Evolutionary conservation across 2,329 filamentous ascomycete species (phyloP).

Genomic region (Dothideomycetidae sp.): DNA sequence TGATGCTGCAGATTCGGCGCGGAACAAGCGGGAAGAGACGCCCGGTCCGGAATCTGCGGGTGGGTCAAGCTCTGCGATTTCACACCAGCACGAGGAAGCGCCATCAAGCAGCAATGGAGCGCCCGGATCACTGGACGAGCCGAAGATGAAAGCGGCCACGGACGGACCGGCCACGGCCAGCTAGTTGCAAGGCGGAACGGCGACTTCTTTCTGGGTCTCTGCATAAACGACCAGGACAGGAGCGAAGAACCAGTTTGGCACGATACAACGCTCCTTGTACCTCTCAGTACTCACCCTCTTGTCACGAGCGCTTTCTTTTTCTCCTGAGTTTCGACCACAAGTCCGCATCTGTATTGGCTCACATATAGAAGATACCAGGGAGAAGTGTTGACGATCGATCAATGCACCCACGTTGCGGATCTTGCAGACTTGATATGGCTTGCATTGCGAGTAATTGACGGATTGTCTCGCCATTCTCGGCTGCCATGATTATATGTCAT

Average conservation of each 20-base stretch:
- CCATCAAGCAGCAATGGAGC: conserved; percentile 12
- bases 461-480: too few relatives aligned
- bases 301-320: conserved; percentile 1
- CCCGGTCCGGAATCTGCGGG: conserved; percentile 28
- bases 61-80: conserved; percentile 10
- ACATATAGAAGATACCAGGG: conserved; percentile 10
- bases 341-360: conserved; percentile 3
- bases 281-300: not conserved
- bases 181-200: too few relatives aligned
- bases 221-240: not conserved
- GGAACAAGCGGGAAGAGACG: conserved; percentile 37
- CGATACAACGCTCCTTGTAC: not conserved
- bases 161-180: conserved; percentile 4
- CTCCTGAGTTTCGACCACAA: conserved; percentile 8
- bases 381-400: conserved; percentile 5
- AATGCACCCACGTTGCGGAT: conserved; percentile 5
- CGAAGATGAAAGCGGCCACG: conserved; percentile 16
- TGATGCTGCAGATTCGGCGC: conserved; percentile 15
- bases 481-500: conserved; percentile 41
- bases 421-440: too few relatives aligned
- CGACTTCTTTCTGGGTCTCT: not conserved
- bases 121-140: conserved; percentile 16
- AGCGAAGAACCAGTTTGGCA: not conserved
- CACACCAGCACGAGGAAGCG: conserved; percentile 22
- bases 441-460: not conserved